These are phyloP conservation scores for Aspergillus steynii DNA, from an alignment of 495 filamentous ascomycete species.

Conservation along the genomic window DNA sequence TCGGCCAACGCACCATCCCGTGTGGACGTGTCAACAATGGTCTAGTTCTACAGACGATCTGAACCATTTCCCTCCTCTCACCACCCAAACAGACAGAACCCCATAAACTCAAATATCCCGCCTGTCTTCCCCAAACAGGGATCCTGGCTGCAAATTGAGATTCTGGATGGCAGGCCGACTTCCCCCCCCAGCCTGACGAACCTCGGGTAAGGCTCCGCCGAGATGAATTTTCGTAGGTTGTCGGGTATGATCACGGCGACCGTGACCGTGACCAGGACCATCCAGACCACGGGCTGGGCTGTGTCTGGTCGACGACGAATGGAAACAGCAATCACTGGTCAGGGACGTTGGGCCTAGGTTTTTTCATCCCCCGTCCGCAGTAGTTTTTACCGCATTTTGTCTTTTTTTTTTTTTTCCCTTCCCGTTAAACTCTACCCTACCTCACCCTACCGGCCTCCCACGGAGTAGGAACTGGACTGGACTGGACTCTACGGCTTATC, in stretches of 20 bases:
- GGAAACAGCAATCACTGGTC: no score
- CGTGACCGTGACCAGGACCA: neutral
- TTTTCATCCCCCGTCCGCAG: neutral
- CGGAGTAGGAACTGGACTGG: no score
- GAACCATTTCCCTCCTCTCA: no score
- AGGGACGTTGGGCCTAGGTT: neutral
- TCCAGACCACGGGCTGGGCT: no score
- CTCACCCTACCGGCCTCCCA: neutral
- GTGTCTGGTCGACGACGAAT: no score
- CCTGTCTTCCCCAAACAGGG: no score
- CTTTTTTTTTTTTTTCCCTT: slow-evolving; percentile 1
- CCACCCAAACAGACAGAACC: no score
- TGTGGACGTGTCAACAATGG: no score
- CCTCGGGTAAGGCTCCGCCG: neutral
- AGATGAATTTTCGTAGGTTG: neutral
- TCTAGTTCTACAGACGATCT: no score
- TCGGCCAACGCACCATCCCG: no score
- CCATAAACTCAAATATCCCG: no score
- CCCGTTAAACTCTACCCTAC: neutral
- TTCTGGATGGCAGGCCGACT: neutral
- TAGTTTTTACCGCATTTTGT: neutral
- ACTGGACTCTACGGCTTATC: neutral
- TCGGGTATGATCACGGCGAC: neutral
- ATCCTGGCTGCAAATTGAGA: neutral
- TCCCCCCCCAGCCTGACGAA: neutral